Percentiles rank a stretch among this genome's conserved stretches.
These are phyloP conservation scores for Cladosporium sphaerospermum DNA, from an alignment of 2,329 filamentous ascomycete genomes.

Conservation along the genomic window DNA sequence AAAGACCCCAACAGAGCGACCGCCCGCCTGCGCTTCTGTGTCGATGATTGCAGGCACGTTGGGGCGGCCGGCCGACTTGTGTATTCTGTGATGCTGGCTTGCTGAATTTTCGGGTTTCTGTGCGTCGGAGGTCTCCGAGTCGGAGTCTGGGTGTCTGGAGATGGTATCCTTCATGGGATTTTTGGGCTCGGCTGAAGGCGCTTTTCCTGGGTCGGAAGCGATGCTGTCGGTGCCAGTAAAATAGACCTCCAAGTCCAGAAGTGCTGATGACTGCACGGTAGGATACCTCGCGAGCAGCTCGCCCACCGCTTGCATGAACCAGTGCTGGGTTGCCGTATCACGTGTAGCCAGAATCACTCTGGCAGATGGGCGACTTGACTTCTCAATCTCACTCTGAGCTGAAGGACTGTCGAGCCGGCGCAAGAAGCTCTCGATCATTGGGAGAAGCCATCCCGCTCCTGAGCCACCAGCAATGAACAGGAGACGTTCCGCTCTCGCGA, in stretches of 20 bases:
- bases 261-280: slow-evolving; percentile 12
- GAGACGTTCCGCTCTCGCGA: slow-evolving; percentile 36
- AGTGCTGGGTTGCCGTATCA: slow-evolving; percentile 30
- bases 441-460: slow-evolving; percentile 49
- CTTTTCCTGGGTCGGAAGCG: neutral
- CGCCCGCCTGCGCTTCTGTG: slow-evolving; percentile 7
- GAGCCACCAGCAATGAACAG: slow-evolving; percentile 52
- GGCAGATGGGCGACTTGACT: slow-evolving; percentile 16
- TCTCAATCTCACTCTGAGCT: neutral
- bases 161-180: neutral
- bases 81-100: too few species aligned
- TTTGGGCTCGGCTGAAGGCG: neutral
- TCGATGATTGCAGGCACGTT: slow-evolving; percentile 23
- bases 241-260: slow-evolving; percentile 16
- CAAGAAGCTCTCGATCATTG: slow-evolving; percentile 39
- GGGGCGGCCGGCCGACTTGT: slow-evolving; percentile 27
- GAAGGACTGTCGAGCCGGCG: slow-evolving; percentile 1
- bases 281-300: slow-evolving; percentile 23
- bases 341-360: slow-evolving; percentile 33
- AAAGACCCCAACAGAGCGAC: slow-evolving; percentile 27
- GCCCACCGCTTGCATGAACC: slow-evolving; percentile 31
- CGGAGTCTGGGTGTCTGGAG: neutral
- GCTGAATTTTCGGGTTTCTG: neutral
- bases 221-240: slow-evolving; percentile 13
- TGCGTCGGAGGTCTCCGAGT: neutral